Conservation (phyloP, 352 stramenopile species). For the Pythium sp. region DNA sequence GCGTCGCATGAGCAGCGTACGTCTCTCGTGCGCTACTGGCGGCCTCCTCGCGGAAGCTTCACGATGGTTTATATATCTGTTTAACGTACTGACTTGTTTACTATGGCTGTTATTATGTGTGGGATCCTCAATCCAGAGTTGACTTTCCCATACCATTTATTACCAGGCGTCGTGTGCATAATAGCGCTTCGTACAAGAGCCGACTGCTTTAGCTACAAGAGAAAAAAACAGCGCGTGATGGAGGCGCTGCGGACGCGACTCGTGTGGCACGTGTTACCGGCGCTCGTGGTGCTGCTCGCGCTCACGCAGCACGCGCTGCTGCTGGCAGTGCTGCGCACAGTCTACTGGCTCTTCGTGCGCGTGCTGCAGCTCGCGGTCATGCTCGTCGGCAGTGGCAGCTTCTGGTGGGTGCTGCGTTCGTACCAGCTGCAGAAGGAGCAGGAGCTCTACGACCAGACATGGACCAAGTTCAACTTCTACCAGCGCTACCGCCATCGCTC, state of each 20-base stretch:
- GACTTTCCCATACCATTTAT: background rate
- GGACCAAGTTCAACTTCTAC: conserved; percentile 53
- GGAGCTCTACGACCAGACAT: conserved; percentile 50
- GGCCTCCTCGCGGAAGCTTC: no score
- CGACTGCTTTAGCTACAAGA: background rate
- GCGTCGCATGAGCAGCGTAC: conserved; percentile 4
- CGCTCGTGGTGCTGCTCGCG: conserved; percentile 30
- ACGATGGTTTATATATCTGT: no score
- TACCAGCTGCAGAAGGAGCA: conserved; percentile 65
- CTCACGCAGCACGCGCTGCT: conserved; percentile 14
- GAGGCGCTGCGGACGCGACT: conserved; percentile 2
- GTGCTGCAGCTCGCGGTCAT: conserved; percentile 45
- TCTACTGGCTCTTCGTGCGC: conserved; percentile 26
- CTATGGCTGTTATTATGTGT: background rate
- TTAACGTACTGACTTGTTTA: conserved; percentile 2
- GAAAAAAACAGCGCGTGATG: background rate
- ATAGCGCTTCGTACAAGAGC: background rate
- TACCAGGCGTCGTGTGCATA: background rate
- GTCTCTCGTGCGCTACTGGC: background rate
- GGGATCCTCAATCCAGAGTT: background rate
- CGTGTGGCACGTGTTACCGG: conserved; percentile 6
- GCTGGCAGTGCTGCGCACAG: conserved; percentile 4
- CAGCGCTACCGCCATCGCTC: conserved; percentile 39
- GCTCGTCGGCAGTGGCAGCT: conserved; percentile 38
- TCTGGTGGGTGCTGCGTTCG: conserved; percentile 63